Percentiles rank a stretch among this genome's conserved stretches.
Evolutionary conservation across 2,329 filamentous ascomycete genomes (phyloP).

Genomic region (Ophiocordyceps australis): DNA sequence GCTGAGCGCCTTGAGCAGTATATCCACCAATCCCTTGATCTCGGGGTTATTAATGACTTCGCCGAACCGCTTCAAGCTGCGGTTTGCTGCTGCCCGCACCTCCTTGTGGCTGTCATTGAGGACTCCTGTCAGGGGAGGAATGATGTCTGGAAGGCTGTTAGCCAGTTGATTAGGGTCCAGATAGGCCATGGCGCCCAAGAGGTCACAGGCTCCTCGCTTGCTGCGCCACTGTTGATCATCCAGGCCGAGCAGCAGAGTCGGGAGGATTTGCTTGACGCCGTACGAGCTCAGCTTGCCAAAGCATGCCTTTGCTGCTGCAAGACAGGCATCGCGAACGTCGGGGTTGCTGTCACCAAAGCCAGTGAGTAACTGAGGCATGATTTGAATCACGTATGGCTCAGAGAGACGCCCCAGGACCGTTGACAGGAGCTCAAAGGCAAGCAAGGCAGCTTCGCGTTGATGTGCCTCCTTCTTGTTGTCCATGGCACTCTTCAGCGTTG

Average conservation of each 20-base stretch:
- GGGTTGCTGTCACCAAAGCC: constrained; percentile 79
- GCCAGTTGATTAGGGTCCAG: constrained; percentile 90
- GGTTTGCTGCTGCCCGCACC: constrained; percentile 78
- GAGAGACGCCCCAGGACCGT: constrained; percentile 75
- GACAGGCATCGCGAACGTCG: constrained; percentile 81
- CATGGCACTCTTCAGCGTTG: constrained; percentile 59
- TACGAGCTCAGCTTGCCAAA: constrained; percentile 89
- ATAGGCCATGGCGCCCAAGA: constrained; percentile 96
- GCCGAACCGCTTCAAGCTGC: constrained; percentile 91
- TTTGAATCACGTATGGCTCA: constrained; percentile 91
- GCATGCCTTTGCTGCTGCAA: constrained; percentile 85
- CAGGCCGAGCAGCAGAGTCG: constrained; percentile 76
- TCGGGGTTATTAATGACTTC: constrained; percentile 98
- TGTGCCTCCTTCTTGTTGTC: constrained; percentile 91
- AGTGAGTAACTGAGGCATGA: constrained; percentile 75
- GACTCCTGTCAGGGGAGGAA: constrained; percentile 83
- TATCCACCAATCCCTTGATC: constrained; percentile 79
- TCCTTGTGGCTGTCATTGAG: constrained; percentile 98
- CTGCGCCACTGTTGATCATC: constrained; percentile 96
- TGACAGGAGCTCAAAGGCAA: constrained; percentile 83
- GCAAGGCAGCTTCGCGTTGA: constrained; percentile 71
- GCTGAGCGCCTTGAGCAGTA: constrained; percentile 88
- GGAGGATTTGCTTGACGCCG: constrained; percentile 86
- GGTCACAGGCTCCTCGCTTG: constrained; percentile 94
- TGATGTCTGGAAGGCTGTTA: constrained; percentile 84